phyloP scores from a whole-genome alignment of 305 asterid species.

The Fraxinus sp. region DNA sequence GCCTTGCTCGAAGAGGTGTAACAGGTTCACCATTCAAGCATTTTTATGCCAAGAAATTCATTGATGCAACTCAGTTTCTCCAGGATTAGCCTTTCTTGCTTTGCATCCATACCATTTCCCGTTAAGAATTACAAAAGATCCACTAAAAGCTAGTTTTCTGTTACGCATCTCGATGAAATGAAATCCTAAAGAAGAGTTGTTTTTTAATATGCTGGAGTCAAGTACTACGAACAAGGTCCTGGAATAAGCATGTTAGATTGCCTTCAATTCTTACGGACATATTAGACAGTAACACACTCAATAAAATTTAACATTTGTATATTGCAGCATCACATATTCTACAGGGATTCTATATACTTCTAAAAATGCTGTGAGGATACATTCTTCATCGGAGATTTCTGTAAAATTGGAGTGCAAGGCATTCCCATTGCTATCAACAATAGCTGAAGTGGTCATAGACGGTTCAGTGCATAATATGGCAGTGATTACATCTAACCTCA shows the following conservation, averaged over 20 bases:
- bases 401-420: conserved; percentile 87
- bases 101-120: conserved; percentile 50
- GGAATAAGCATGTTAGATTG: too few relatives aligned
- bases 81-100: conserved; percentile 78
- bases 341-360: too few relatives aligned
- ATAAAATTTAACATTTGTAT: too few relatives aligned
- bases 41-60: conserved; percentile 42
- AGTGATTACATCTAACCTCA: conserved; percentile 76
- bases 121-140: conserved; percentile 45
- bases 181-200: neutral
- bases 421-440: conserved; percentile 86
- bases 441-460: conserved; percentile 92
- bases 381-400: conserved; percentile 88
- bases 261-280: too few relatives aligned
- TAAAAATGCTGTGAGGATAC: conserved; percentile 59
- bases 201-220: too few relatives aligned
- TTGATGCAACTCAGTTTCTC: conserved; percentile 65
- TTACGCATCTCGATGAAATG: neutral
- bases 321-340: too few relatives aligned
- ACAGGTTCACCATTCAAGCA: conserved; percentile 23
- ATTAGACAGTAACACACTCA: too few relatives aligned
- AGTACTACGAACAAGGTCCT: too few relatives aligned
- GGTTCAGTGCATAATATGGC: conserved; percentile 88
- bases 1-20: too few relatives aligned
- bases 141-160: neutral